Base-by-base conservation (phyloP, 352 stramenopile genomes). In the Phytopythium vexans region DNA sequence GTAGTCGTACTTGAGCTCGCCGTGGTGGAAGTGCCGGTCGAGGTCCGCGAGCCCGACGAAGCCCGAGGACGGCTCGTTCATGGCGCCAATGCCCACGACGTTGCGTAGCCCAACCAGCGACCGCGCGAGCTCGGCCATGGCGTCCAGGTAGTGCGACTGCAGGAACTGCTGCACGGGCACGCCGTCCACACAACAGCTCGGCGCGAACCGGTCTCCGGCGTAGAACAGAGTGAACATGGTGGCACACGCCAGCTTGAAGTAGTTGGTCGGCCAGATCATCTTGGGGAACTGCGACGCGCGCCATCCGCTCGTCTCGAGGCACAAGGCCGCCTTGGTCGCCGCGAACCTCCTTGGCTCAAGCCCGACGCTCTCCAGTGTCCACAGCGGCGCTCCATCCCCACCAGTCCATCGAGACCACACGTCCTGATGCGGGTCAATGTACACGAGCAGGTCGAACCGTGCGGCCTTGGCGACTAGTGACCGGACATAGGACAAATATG, bases 141-240 rank as follows among this genome's bases (percentile, higher is more conserved):
- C 81, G 50, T 89, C 60, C 8, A 92, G 55, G 56, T 96, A 97
- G 60, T 95, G 86, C 10, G 59, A 82, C 68, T 97, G 90, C 12
- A 97, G 67, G 59, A 76, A 97, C 39, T 85, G 67, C 56, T 97
- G 90, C 41, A 96, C 87, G 11, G 73, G 76, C 31, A 92, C 58
- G 8, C 74, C 80, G 40, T 93, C 72, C 1, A 97, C 66, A n/a
- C 58, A 56, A 54, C 85, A 91, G 5, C 50, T 58, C 8, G 88
- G 89, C 4, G 90, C 88, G 35, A 87, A 82, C 10, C 68, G 64
- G 38, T 78, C 59, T 15, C 90, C 90, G 41, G 76, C 86, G 62
- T 71, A 97, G 58, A 97, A 97, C 0, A 97, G 69, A 34, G 88
- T 96, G 49, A 95, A 97, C 90, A 97, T 97, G 14, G 89, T 97